A percentile compares a stretch with the other conserved stretches of the same genome.
Conservation (phyloP, 208 protist genomes). For the Wallacemonas sp. region DNA sequence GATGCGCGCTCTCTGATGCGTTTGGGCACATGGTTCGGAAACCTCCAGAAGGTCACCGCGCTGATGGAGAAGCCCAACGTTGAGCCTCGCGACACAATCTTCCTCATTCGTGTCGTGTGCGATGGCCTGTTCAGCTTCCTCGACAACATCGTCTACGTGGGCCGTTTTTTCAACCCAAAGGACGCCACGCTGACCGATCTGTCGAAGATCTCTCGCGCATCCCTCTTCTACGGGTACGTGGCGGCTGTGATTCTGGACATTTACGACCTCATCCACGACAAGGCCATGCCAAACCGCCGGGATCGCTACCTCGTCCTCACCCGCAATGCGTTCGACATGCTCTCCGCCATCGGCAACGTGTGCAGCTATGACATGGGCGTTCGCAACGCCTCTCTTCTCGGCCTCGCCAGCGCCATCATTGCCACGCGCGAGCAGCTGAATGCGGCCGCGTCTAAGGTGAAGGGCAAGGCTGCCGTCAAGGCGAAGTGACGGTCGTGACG, state of each 20-base stretch:
- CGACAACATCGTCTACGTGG: constrained; percentile 79
- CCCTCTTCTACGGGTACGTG: constrained; percentile 71
- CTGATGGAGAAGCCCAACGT: constrained; percentile 46
- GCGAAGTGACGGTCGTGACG: background rate
- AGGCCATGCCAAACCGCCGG: constrained; percentile 24
- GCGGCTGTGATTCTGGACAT: constrained; percentile 53
- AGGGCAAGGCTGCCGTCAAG: constrained; percentile 11
- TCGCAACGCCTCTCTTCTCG: constrained; percentile 34
- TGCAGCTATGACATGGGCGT: constrained; percentile 40
- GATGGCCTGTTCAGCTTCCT: constrained; percentile 77
- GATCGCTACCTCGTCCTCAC: constrained; percentile 44
- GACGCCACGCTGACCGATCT: constrained; percentile 25
- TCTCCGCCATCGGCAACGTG: constrained; percentile 60
- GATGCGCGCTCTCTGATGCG: constrained; percentile 71
- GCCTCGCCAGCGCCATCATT: constrained; percentile 66
- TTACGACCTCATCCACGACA: constrained; percentile 49
- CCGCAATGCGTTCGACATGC: constrained; percentile 71
- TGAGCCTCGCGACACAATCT: constrained; percentile 53
- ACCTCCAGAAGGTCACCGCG: constrained; percentile 54
- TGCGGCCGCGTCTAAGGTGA: constrained; percentile 17
- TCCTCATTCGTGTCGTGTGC: constrained; percentile 56
- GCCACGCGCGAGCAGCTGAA: constrained; percentile 53
- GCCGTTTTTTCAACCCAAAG: constrained; percentile 36
- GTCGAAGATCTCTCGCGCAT: constrained; percentile 34
- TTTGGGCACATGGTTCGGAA: constrained; percentile 63